phyloP scores from a whole-genome alignment of 2,329 filamentous ascomycete genomes.

The Cercospora sp. region DNA sequence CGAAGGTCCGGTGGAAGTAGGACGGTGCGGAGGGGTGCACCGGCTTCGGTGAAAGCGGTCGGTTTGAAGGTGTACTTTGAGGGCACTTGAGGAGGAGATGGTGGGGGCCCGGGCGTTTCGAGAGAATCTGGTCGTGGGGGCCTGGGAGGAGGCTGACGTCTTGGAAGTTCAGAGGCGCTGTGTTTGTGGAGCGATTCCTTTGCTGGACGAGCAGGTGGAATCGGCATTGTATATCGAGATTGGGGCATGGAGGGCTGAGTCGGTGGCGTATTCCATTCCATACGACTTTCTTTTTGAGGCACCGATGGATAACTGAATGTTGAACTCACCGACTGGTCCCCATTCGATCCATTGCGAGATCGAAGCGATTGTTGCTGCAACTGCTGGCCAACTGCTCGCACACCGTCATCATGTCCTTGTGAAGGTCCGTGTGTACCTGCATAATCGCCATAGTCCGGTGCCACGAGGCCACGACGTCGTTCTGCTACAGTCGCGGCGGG shows the following conservation, averaged over 20 bases:
- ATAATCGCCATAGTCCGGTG: constrained; percentile 24
- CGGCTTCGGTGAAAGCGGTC: constrained; percentile 85
- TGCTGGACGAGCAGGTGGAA: constrained; percentile 30
- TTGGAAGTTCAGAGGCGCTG: constrained; percentile 14
- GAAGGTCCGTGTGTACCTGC: constrained; percentile 8
- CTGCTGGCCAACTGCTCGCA: constrained; percentile 31
- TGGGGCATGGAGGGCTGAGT: constrained; percentile 29
- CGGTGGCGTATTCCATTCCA: constrained; percentile 35
- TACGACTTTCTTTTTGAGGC: constrained; percentile 43
- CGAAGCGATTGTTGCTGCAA: constrained; percentile 23
- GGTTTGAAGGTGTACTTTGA: constrained; percentile 75
- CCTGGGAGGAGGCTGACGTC: constrained; percentile 27
- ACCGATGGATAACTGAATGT: constrained; percentile 48
- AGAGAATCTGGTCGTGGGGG: constrained; percentile 34
- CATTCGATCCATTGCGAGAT: constrained; percentile 9
- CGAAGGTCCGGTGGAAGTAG: constrained; percentile 81
- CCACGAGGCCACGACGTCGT: constrained; percentile 33
- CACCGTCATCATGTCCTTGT: constrained; percentile 22
- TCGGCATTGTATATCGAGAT: constrained; percentile 27
- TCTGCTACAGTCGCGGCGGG: constrained; percentile 45
- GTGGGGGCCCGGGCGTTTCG: constrained; percentile 26
- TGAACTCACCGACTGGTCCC: constrained; percentile 18
- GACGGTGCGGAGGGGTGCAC: constrained; percentile 78
- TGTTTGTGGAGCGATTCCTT: constrained; percentile 33
- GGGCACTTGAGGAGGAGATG: constrained; percentile 46